Evolutionary conservation across 192 early-diverging fungal species (phyloP).

Genomic region (Hyaloraphidium curvatum): DNA sequence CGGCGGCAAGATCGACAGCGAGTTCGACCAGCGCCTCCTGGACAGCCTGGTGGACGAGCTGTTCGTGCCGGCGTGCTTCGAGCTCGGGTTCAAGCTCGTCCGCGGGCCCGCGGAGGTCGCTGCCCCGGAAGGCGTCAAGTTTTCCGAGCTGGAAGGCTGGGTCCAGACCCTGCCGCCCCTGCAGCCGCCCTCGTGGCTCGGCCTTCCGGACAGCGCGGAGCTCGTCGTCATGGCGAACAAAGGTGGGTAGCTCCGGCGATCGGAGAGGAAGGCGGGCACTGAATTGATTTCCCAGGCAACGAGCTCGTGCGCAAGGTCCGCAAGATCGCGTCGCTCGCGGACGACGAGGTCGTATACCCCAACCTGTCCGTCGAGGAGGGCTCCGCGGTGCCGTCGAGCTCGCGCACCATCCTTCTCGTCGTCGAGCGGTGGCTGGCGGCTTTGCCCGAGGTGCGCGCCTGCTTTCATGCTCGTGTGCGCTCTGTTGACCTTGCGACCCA

Average conservation of each 20-base stretch:
- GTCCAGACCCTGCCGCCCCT: constrained; percentile 64
- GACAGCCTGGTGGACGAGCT: constrained; percentile 67
- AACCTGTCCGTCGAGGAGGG: too few species aligned
- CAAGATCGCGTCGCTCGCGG: constrained; percentile 54
- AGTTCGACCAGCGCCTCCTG: constrained; percentile 68
- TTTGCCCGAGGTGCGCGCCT: constrained; percentile 3
- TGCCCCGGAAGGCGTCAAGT: constrained; percentile 69
- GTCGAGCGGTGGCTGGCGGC: constrained; percentile 4
- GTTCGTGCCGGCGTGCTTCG: constrained; percentile 61
- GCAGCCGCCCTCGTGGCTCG: constrained; percentile 94
- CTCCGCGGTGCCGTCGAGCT: constrained; percentile 8
- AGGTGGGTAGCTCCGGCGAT: constrained; percentile 24
- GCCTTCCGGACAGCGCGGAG: constrained; percentile 85
- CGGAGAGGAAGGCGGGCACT: neutral
- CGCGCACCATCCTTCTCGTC: too few species aligned
- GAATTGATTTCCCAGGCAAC: constrained; percentile 22
- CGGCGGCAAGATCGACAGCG: constrained; percentile 91
- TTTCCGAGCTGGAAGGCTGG: constrained; percentile 80
- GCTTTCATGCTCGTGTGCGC: constrained; percentile 9
- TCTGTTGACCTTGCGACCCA: too few species aligned
- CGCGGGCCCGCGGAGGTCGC: constrained; percentile 22
- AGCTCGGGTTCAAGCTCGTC: constrained; percentile 61
- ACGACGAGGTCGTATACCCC: too few species aligned
- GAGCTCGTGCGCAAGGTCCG: constrained; percentile 66
- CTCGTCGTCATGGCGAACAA: constrained; percentile 64